These are phyloP conservation scores for Bretschneidera sinensis DNA, from an alignment of 345 rosid genomes.

Conservation along the genomic window DNA sequence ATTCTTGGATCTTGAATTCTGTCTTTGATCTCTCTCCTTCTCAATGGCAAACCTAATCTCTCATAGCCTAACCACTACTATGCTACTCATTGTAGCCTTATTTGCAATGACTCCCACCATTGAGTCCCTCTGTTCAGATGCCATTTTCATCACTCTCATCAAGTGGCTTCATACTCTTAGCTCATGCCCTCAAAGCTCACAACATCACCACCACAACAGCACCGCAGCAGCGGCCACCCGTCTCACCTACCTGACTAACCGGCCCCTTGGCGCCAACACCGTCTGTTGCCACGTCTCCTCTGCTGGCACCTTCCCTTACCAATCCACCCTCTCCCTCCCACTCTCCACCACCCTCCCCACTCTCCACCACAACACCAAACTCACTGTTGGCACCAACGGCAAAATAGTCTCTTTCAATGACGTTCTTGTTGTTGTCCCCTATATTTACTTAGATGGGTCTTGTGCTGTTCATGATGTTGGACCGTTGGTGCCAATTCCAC, in stretches of 20 bases:
- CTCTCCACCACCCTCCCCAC: conserved; percentile 20
- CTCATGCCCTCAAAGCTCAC: conserved; percentile 13
- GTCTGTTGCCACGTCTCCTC: conserved; percentile 6
- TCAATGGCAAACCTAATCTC: conserved; percentile 16
- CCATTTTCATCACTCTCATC: conserved; percentile 18
- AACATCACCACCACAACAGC: conserved; percentile 11
- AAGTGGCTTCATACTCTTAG: conserved; percentile 20
- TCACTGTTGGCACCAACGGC: conserved; percentile 15
- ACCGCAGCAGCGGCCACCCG: neutral
- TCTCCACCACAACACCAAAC: conserved; percentile 14
- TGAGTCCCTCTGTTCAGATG: conserved; percentile 14
- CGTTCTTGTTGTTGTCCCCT: conserved; percentile 15
- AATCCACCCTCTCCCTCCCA: conserved; percentile 14
- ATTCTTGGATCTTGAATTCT: too few relatives aligned
- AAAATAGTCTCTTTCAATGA: conserved; percentile 16
- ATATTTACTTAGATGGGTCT: conserved; percentile 22
- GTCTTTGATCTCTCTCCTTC: conserved; percentile 4
- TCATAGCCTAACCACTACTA: neutral
- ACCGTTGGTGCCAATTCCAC: conserved; percentile 10
- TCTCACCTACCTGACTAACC: conserved; percentile 15
- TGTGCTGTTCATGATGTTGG: conserved; percentile 22
- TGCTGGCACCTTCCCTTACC: conserved; percentile 16
- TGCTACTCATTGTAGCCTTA: conserved; percentile 15
- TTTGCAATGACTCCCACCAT: conserved; percentile 1
- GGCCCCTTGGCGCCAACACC: neutral